Base-by-base conservation (phyloP, 2,329 filamentous ascomycete genomes). In the Phaeosphaeriaceae sp. region DNA sequence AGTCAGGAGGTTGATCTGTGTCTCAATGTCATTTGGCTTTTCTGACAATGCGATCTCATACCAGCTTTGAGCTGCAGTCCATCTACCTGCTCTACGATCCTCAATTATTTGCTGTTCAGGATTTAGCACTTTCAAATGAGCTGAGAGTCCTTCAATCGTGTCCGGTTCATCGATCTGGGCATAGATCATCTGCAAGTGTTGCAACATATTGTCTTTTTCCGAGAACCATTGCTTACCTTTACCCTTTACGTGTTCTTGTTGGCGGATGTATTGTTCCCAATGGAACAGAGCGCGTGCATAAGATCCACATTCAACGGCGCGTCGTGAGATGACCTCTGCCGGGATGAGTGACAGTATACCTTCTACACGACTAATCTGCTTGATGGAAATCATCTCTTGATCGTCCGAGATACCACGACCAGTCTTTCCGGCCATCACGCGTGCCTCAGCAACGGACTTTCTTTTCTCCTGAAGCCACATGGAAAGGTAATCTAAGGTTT, bases 151-250 rank as follows among this genome's bases (percentile, higher is more conserved):
- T 68, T 97, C 92, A 28, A 99, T 87, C 1, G 93, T 92, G 72
- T 99, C 94, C 0, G 94, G 95, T 63, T 99, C 94, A 66, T 99
- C 94, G 52, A 99, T 97, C 62, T 97, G 89, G 1, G 91, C 90
- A 72, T 99, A 99, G 15, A 99, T 96, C 44, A 93, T 87, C 67
- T 97, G 93, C 18, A 99, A 78, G 52, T 87, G 85, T 59, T 91
- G 85, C 51, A 95, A 83, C 3, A 94, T 79, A 18, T 84, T 80
- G 44, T 88, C 80, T 37, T 80, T 68, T 39, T 79, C 80, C n/a
- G 82, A 76, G 11, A 68, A 57, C 17, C 85, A 81, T 2, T 80
- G 78, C 1, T 77, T 72, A 1, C 79, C 78, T 20, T 76, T 73
- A 20, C 61, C 66, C 50, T 72, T 76, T n/a, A 68, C 63, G 42